Base-by-base conservation (phyloP, 805 yeast genomes). In the Candida gorgasii region DNA sequence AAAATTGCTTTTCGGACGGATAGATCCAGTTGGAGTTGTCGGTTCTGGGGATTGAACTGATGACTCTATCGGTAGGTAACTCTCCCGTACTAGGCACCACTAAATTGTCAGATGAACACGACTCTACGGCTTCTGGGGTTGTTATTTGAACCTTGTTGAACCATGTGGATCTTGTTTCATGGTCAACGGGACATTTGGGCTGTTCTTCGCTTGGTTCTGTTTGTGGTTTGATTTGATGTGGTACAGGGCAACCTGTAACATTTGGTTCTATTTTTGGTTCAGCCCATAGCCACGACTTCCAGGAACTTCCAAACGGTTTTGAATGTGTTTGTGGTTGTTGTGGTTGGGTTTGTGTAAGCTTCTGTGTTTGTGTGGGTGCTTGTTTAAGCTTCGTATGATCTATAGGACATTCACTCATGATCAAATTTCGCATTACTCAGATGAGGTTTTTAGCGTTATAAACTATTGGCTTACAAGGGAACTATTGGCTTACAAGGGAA, bases 1-100 rank as follows among this genome's bases (percentile, higher is more conserved):
- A 92, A 58, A 92, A 92, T 69, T 92, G 97, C 59, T 87, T 86
- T 60, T 92, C 95, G 3, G 96, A 87, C 7, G 99, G 99, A 59
- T 92, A 92, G 1, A 92, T 75, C 99, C 99, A 92, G 65, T 90
- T 86, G 0, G 73, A 53, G 12, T 72, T 72, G 1, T 78, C 57
- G 1, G 95, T 84, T 39, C 96, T 69, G 36, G 97, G 97, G 31
- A 90, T 90, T 2, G 95, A 77, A 8, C 90, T 82, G 3, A 85
- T 65, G 52, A 83, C 92, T 47, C 97, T 70, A 1, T 84, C 87
- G n/a, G 76, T 76, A 0, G 95, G 85, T 24, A 89, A 65, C 1
- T 63, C 55, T 0, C 69, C 67, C 22, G 51, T 44, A 31, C 68
- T 79, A 70, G 51, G 83, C 79, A 3, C 61, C 56, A 2, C 3